These are phyloP conservation scores for Melastoma malabathricum DNA, from an alignment of 345 rosid species.

Conservation along the genomic window DNA sequence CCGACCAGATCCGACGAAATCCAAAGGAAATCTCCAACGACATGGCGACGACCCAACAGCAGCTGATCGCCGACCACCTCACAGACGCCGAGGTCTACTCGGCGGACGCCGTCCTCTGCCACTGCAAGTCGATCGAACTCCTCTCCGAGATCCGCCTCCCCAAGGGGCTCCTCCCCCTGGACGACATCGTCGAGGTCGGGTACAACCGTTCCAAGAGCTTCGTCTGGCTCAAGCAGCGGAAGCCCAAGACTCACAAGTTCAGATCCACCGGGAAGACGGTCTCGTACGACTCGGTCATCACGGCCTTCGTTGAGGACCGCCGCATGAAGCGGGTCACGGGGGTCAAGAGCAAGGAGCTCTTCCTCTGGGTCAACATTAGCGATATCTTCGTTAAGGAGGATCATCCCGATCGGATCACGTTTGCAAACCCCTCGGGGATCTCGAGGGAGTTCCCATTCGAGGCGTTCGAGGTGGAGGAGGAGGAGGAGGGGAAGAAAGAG, in stretches of 20 bases:
- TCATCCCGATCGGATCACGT: conserved; percentile 12
- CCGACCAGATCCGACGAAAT: too few species aligned
- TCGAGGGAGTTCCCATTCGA: conserved; percentile 13
- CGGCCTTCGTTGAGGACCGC: conserved; percentile 16
- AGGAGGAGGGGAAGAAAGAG: background rate
- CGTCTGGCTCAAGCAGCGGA: conserved; percentile 20
- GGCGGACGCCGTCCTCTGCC: conserved; percentile 19
- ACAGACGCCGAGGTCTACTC: conserved; percentile 21
- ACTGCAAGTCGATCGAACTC: conserved; percentile 15
- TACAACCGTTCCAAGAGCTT: conserved; percentile 15
- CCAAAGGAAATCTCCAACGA: too few species aligned
- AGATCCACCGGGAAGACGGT: conserved; percentile 12
- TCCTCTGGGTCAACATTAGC: conserved; percentile 15
- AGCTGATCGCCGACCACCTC: conserved; percentile 11
- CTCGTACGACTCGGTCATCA: conserved; percentile 16
- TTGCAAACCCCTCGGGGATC: conserved; percentile 10
- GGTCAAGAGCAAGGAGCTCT: conserved; percentile 17
- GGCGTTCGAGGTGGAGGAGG: conserved; percentile 21
- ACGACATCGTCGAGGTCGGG: conserved; percentile 18
- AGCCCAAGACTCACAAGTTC: conserved; percentile 15
- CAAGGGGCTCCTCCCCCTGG: conserved; percentile 19
- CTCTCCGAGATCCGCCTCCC: conserved; percentile 17
- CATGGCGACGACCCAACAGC: too few species aligned
- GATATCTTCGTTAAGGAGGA: conserved; percentile 11
- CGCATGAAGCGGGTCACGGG: conserved; percentile 14